A percentile compares a stretch with the other conserved stretches of the same genome.
Conservation (phyloP, 176 grass and related monocot genomes). For the Microstegium vimineum region DNA sequence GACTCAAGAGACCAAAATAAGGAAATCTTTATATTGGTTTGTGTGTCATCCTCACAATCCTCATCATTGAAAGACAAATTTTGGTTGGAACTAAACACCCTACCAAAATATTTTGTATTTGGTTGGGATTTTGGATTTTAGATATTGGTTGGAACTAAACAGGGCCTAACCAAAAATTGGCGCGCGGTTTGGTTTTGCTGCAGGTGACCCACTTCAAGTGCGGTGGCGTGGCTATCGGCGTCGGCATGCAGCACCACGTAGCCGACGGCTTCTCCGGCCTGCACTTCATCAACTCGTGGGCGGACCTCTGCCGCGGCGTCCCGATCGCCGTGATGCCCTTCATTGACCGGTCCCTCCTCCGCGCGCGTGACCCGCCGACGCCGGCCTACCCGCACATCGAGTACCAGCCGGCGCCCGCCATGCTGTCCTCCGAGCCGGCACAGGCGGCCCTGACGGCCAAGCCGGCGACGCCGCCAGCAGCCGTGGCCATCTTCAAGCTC, state of each 20-base stretch:
- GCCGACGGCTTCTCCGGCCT: conserved; percentile 86
- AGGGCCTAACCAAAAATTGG: too few relatives aligned
- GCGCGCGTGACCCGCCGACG: conserved; percentile 55
- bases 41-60: too few relatives aligned
- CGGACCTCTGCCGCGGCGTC: conserved; percentile 69
- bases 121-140: too few relatives aligned
- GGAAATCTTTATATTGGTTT: too few relatives aligned
- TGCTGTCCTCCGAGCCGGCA: conserved; percentile 42
- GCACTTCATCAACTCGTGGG: conserved; percentile 95
- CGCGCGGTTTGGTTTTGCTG: conserved; percentile 18
- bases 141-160: too few relatives aligned
- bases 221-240: conserved; percentile 72
- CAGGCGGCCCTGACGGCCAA: conserved; percentile 22
- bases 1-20: too few relatives aligned
- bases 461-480: conserved; percentile 35
- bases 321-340: conserved; percentile 56
- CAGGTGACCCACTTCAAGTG: conserved; percentile 96
- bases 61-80: too few relatives aligned
- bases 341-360: conserved; percentile 79
- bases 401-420: conserved; percentile 76
- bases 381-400: conserved; percentile 69
- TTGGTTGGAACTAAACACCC: too few relatives aligned
- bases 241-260: conserved; percentile 94
- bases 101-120: too few relatives aligned
- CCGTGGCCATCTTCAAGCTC: conserved; percentile 78